These are phyloP conservation scores for Ochetophila trinervis DNA, from an alignment of 306 rosid species.

Conservation along the genomic window DNA sequence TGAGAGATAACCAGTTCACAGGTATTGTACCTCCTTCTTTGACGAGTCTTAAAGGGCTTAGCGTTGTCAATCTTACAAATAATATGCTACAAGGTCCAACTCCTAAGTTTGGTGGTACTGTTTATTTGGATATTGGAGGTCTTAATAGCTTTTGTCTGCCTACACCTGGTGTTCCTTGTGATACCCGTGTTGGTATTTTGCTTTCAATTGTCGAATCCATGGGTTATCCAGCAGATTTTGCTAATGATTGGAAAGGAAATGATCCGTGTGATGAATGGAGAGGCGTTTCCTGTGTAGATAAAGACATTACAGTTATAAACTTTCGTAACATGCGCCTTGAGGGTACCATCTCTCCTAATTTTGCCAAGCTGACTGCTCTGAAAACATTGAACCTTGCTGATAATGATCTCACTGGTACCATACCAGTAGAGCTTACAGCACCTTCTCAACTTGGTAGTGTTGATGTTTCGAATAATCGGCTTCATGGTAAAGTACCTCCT, in stretches of 20 bases:
- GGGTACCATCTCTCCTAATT: slow-evolving; percentile 67
- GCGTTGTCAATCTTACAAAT: slow-evolving; percentile 54
- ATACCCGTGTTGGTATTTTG: slow-evolving; percentile 44
- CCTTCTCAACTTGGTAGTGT: slow-evolving; percentile 41
- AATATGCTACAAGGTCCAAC: slow-evolving; percentile 72
- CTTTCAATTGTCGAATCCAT: slow-evolving; percentile 40
- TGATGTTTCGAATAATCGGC: slow-evolving; percentile 56
- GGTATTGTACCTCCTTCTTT: slow-evolving; percentile 77
- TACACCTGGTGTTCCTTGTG: slow-evolving; percentile 41
- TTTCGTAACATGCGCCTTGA: slow-evolving; percentile 50
- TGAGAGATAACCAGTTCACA: slow-evolving; percentile 67
- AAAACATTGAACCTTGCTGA: slow-evolving; percentile 40
- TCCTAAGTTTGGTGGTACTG: slow-evolving; percentile 45
- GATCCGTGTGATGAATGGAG: slow-evolving; percentile 67
- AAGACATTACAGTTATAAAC: slow-evolving; percentile 44
- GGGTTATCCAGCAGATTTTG: slow-evolving; percentile 60
- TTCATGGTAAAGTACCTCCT: slow-evolving; percentile 52
- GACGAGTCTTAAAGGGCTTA: slow-evolving; percentile 27
- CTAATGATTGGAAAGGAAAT: slow-evolving; percentile 60
- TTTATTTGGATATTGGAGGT: slow-evolving; percentile 32
- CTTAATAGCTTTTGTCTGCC: slow-evolving; percentile 49
- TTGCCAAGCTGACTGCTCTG: slow-evolving; percentile 38
- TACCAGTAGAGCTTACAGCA: slow-evolving; percentile 56
- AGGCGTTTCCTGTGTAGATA: slow-evolving; percentile 44
- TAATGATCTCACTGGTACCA: slow-evolving; percentile 48